Conservation (phyloP, 2,329 filamentous ascomycete genomes). For the Ophiostoma quercus region DNA sequence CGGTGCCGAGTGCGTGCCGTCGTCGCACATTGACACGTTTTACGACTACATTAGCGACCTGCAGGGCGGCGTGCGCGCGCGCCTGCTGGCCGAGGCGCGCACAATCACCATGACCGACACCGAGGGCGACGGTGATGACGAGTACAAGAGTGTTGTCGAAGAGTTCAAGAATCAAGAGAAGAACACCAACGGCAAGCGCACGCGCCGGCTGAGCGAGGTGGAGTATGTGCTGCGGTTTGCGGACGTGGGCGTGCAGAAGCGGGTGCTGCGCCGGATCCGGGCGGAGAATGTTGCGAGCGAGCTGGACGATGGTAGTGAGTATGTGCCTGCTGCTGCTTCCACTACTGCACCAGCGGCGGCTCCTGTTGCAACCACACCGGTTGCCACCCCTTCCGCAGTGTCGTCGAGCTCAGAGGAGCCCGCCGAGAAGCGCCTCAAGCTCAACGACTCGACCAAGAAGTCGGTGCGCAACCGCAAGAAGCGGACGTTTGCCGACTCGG, state of each 20-base stretch:
- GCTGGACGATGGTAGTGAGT: conserved; percentile 47
- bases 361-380: background rate
- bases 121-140: conserved; percentile 37
- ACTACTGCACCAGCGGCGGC: conserved; percentile 28
- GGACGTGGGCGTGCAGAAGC: conserved; percentile 49
- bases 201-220: conserved; percentile 40
- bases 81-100: conserved; percentile 63
- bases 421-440: background rate
- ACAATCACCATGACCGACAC: conserved; percentile 51
- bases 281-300: conserved; percentile 54
- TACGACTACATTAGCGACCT: conserved; percentile 74
- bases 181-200: conserved; percentile 42
- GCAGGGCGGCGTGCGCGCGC: conserved; percentile 66
- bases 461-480: conserved; percentile 49
- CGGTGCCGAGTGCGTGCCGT: conserved; percentile 56
- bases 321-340: conserved; percentile 23
- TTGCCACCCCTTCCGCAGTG: background rate
- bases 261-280: conserved; percentile 58
- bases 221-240: conserved; percentile 44
- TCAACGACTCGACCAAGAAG: conserved; percentile 32
- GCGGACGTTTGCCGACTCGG: conserved; percentile 43
- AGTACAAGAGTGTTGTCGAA: conserved; percentile 54
- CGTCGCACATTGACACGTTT: conserved; percentile 62
- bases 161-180: conserved; percentile 39
- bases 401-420: background rate